Percentiles rank a stretch among this genome's conserved stretches.
phyloP scores from a whole-genome alignment of 257 asterid genomes.

The Primulina tabacum region DNA sequence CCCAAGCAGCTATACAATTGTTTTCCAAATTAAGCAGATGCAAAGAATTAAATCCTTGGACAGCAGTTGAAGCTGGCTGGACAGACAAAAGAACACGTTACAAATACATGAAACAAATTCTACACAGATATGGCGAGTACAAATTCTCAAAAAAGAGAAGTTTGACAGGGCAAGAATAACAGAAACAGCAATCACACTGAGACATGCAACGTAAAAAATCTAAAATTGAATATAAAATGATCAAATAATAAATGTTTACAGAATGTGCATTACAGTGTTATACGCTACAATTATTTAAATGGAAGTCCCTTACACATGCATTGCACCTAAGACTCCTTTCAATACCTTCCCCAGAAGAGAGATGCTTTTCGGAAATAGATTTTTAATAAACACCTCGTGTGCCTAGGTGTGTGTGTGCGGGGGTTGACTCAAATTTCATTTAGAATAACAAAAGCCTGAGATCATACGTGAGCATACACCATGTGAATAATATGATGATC shows the following conservation, averaged over 20 bases:
- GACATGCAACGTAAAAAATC: background rate
- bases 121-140: background rate
- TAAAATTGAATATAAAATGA: background rate
- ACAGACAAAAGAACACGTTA: constrained; percentile 22
- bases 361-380: no score
- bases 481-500: background rate
- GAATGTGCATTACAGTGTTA: background rate
- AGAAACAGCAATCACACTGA: constrained; percentile 6
- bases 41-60: constrained; percentile 69
- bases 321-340: background rate
- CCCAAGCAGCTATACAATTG: constrained; percentile 76
- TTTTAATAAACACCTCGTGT: background rate
- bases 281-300: background rate
- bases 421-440: background rate
- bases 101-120: constrained; percentile 3
- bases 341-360: background rate
- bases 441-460: background rate
- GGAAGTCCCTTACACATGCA: background rate
- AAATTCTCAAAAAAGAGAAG: constrained; percentile 1
- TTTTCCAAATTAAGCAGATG: constrained; percentile 81
- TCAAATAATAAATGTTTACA: background rate
- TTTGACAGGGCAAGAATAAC: constrained; percentile 9
- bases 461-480: background rate
- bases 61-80: constrained; percentile 66
- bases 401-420: background rate